Evolutionary conservation across 371 early-diverging fungal genomes (phyloP), one percentile per base, ranked within the genome.

Genomic region (Apophysomyces elegans): DNA sequence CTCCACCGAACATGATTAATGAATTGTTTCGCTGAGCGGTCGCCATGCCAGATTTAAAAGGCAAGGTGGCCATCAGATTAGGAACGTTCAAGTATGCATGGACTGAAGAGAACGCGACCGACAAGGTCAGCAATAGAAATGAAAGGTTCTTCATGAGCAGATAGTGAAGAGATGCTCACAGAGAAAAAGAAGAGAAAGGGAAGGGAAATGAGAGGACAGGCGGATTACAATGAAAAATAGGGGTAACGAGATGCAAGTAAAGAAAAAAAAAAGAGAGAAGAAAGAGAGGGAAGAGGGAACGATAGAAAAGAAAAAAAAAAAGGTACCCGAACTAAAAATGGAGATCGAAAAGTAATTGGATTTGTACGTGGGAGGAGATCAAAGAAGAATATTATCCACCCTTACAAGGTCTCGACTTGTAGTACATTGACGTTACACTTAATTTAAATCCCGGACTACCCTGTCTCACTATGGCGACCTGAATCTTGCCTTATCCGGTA

Each of bases 1-100:
- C 77, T 37, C 77, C 77, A 47, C 77, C 77, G 57, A 73, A 76
- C 16, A 73, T 58, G 58, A 76, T 59, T 58, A 76, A 57, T 13
- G 73, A 73, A 44, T 67, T 62, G 62, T 67, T 71, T 11, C 68
- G 61, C 37, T 60, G 54, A 32, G 69, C 71, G 11, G 44, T 64
- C 4, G 71, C 71, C 71, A 73, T 76, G 12, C 68, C 68, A 43
- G 65, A 64, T 32, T 62, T 58, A 66, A 76, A 76, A 13, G 77
- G 77, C 21, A 74, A 26, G 36, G 66, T 63, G 39, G 43, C 38
- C 63, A 63, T 60, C 14, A 75, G 44, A 37, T 65, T 68, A 35
- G 69, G 61, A 7, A 56, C 56, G 39, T 62, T 50, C 61, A 68
- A 71, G 58, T 75, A 75, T 18, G 61, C 71, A 61, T 75, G 71